phyloP scores from a whole-genome alignment of 106 monocot genomes.

The Dioscorea zingiberensis region DNA sequence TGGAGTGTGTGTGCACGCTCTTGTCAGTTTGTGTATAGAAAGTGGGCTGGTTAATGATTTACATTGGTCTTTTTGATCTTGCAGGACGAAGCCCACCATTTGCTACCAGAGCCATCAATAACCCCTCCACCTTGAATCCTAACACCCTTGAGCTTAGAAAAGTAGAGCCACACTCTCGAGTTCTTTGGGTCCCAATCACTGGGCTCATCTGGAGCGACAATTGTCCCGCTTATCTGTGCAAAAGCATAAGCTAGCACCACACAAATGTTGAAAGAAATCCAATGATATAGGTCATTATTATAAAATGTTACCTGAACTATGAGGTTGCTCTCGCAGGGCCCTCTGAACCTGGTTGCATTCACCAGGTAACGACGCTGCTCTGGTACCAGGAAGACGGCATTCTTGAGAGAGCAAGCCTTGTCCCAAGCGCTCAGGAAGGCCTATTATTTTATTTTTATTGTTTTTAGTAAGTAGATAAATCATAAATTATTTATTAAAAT shows the following conservation, averaged over 20 bases:
- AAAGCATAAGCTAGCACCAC: too few species aligned
- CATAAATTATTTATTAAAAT: too few species aligned
- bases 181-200: conserved; percentile 57
- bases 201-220: conserved; percentile 85
- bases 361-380: conserved; percentile 43
- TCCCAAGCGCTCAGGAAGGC: conserved; percentile 78
- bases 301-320: conserved; percentile 59
- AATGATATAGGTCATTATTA: too few species aligned
- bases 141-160: conserved; percentile 45
- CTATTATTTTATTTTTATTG: too few species aligned
- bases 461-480: too few species aligned
- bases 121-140: conserved; percentile 72
- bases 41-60: conserved; percentile 1
- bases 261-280: too few species aligned
- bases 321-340: conserved; percentile 62
- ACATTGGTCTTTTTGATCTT: conserved; percentile 90
- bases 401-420: conserved; percentile 54
- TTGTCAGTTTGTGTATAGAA: too few species aligned
- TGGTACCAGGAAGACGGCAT: conserved; percentile 85
- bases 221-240: conserved; percentile 59
- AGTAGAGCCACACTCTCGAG: conserved; percentile 66
- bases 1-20: too few species aligned
- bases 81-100: conserved; percentile 97
- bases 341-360: conserved; percentile 58
- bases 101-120: conserved; percentile 89